Conservation (phyloP, 2,329 filamentous ascomycete species). For the Fusarium newnesense region DNA sequence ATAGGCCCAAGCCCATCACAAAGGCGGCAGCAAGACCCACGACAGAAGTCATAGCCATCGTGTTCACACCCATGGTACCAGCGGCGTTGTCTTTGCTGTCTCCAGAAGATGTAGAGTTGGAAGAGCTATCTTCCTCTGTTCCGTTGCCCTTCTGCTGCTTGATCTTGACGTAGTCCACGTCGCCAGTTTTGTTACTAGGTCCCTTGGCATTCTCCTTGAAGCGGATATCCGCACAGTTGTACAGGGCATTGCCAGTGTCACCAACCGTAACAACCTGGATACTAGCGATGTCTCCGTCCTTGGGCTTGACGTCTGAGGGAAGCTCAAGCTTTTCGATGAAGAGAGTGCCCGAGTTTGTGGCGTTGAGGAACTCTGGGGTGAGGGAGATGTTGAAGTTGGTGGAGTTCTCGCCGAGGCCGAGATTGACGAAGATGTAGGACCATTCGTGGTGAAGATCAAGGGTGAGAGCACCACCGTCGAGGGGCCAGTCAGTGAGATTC, state of each 20-base stretch:
- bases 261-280: constrained; percentile 76
- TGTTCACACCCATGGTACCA: constrained; percentile 38
- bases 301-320: constrained; percentile 58
- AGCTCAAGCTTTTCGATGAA: constrained; percentile 71
- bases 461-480: constrained; percentile 59
- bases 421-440: constrained; percentile 65
- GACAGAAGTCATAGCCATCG: constrained; percentile 47
- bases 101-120: constrained; percentile 25
- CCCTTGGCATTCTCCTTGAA: constrained; percentile 65
- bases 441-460: constrained; percentile 63
- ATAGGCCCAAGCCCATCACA: constrained; percentile 51
- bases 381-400: constrained; percentile 77
- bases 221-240: constrained; percentile 80
- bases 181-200: constrained; percentile 50
- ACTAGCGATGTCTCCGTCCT: constrained; percentile 71
- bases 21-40: constrained; percentile 53
- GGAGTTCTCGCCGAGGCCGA: constrained; percentile 61
- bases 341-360: constrained; percentile 69
- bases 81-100: constrained; percentile 39
- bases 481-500: constrained; percentile 64
- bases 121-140: constrained; percentile 31
- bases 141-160: constrained; percentile 43
- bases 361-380: constrained; percentile 67
- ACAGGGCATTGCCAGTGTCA: constrained; percentile 68
- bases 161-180: constrained; percentile 57